A percentile compares a stretch with the other conserved stretches of the same genome.
Conservation (phyloP, 257 asterid species). For the Leonotis leonurus region DNA sequence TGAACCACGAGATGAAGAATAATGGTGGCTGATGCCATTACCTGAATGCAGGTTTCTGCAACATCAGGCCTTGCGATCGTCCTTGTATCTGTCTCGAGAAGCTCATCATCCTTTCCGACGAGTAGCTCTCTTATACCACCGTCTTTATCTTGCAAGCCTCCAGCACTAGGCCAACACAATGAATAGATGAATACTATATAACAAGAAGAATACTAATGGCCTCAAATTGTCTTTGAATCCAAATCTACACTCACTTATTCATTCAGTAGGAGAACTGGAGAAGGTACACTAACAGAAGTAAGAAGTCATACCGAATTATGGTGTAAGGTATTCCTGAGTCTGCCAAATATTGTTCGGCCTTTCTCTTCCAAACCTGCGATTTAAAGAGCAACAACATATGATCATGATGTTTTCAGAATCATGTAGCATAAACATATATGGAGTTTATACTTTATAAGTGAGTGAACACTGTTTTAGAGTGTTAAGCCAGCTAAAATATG, state of each 20-base stretch:
- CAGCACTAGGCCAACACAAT: conserved; percentile 50
- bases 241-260: too few species aligned
- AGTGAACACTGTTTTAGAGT: not conserved
- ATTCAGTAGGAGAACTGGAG: not conserved
- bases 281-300: not conserved
- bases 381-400: not conserved
- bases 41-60: conserved; percentile 95
- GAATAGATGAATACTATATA: not conserved
- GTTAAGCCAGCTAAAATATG: not conserved
- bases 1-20: not conserved
- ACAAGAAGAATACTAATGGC: not conserved
- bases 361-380: conserved; percentile 85
- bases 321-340: conserved; percentile 94
- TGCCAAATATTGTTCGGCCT: conserved; percentile 82
- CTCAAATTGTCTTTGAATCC: not conserved
- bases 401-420: too few species aligned
- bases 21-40: not conserved
- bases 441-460: not conserved
- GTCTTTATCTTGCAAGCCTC: conserved; percentile 94
- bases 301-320: conserved; percentile 57
- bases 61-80: conserved; percentile 83
- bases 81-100: conserved; percentile 78
- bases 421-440: not conserved
- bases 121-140: conserved; percentile 84
- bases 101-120: conserved; percentile 86